phyloP scores from a whole-genome alignment of 2,329 filamentous ascomycete genomes.

The Botrytis hyacinthi region DNA sequence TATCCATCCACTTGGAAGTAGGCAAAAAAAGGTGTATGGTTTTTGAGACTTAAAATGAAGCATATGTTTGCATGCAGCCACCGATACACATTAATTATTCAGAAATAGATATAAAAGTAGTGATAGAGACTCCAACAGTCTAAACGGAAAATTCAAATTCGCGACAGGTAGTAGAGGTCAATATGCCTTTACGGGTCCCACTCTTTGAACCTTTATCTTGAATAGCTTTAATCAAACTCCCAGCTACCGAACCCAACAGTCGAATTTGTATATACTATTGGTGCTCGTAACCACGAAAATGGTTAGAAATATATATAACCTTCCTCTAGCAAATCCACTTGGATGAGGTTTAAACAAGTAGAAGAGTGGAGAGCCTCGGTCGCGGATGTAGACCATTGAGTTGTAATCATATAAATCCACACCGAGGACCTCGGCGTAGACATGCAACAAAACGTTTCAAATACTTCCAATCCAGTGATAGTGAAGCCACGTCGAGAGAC shows the following conservation, averaged over 20 bases:
- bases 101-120: background rate
- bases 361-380: constrained; percentile 14
- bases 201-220: background rate
- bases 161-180: background rate
- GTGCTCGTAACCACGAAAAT: background rate
- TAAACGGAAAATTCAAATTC: background rate
- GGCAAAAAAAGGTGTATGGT: background rate
- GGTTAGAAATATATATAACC: background rate
- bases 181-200: background rate
- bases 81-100: background rate
- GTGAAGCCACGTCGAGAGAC: constrained; percentile 3
- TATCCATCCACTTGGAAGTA: background rate
- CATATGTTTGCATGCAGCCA: background rate
- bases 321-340: background rate
- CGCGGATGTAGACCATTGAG: background rate
- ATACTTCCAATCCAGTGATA: background rate
- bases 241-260: background rate
- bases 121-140: background rate
- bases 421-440: constrained; percentile 13
- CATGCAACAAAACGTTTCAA: background rate
- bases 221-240: background rate
- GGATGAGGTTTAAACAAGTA: background rate
- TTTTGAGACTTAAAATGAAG: background rate
- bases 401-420: constrained; percentile 1
- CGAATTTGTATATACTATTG: background rate